Evolutionary conservation across 352 stramenopile species (phyloP).

Genomic region (Pythium brachiatum): DNA sequence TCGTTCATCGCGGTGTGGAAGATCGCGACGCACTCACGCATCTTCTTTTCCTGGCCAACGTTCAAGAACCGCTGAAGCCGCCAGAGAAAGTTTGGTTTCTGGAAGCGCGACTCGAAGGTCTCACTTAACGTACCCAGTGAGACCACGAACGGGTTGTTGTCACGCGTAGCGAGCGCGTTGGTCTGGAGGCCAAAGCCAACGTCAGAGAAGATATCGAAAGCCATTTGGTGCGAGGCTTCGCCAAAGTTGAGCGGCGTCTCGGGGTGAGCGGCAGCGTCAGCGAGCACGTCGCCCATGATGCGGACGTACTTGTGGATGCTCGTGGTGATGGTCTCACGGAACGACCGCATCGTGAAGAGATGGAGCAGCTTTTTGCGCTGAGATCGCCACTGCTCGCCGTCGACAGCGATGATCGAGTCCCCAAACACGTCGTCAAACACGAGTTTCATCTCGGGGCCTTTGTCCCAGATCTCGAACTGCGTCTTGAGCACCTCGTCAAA

Average conservation of each 20-base stretch:
- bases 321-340: slow-evolving; percentile 48
- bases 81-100: slow-evolving; percentile 50
- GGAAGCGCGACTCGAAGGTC: slow-evolving; percentile 30
- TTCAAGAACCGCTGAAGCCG: slow-evolving; percentile 37
- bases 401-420: slow-evolving; percentile 60
- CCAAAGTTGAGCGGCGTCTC: slow-evolving; percentile 27
- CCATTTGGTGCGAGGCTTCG: slow-evolving; percentile 44
- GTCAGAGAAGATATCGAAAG: slow-evolving; percentile 65
- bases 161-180: slow-evolving; percentile 21
- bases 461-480: slow-evolving; percentile 77
- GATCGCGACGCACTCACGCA: slow-evolving; percentile 30
- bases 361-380: slow-evolving; percentile 84
- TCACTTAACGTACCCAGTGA: background rate
- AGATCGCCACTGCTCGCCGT: slow-evolving; percentile 60
- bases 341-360: slow-evolving; percentile 75
- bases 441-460: slow-evolving; percentile 37
- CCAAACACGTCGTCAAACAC: slow-evolving; percentile 61
- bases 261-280: background rate
- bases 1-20: slow-evolving; percentile 24
- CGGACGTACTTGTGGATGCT: slow-evolving; percentile 38
- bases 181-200: slow-evolving; percentile 63
- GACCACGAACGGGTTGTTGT: slow-evolving; percentile 5
- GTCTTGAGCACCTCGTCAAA: slow-evolving; percentile 60
- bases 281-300: slow-evolving; percentile 32
- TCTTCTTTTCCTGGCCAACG: slow-evolving; percentile 32